Base-by-base conservation (phyloP, 352 stramenopile species). In the Phytopythium mirpurense region DNA sequence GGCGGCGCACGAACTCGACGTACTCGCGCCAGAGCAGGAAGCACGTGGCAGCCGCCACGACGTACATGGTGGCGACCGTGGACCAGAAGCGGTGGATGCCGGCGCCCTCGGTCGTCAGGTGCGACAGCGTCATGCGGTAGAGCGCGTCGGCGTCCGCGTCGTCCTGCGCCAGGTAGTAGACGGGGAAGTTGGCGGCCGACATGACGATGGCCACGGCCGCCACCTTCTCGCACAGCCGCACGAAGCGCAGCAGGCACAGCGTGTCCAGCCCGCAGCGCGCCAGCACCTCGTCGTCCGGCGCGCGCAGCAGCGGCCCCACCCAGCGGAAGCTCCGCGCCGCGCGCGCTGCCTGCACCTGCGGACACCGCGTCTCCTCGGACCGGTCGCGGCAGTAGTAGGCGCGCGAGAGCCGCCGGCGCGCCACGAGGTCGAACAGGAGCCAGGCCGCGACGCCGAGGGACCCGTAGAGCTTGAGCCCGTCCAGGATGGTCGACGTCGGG, bases 311-410 rank as follows among this genome's bases (percentile, higher is more conserved):
- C 38, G 78, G 57, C 43, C 54, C 66, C 18, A 90, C 54, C 81
- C 81, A 94, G 2, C 44, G 56, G 42, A 89, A 79, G 3, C 74
- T 56, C 47, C 66, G 67, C 4, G 66, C 31, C 12, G 59, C 53
- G 38, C 72, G 74, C 16, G 64, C 54, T 24, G 51, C 59, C 36
- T 70, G 72, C 3, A 86, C 78, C 2, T 57, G 62, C 19, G 62
- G 54, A 40, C 74, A 82, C 10, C 61, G 67, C 18, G 75, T 90
- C 57, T 92, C 79, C 7, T 61, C 52, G 26, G 69, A 75, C 15
- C 65, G 68, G 44, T 90, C 83, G n/a, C 83, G 77, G 48, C 77
- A 86, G 51, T 88, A 87, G 59, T 92, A 92, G 29, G 82, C 78
- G 21, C 64, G 63, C 49, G 78, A 63, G 19, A 88, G 48, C 50